Evolutionary conservation across 139 green algal species (phyloP).

Genomic region (Haematococcus lacustris): DNA sequence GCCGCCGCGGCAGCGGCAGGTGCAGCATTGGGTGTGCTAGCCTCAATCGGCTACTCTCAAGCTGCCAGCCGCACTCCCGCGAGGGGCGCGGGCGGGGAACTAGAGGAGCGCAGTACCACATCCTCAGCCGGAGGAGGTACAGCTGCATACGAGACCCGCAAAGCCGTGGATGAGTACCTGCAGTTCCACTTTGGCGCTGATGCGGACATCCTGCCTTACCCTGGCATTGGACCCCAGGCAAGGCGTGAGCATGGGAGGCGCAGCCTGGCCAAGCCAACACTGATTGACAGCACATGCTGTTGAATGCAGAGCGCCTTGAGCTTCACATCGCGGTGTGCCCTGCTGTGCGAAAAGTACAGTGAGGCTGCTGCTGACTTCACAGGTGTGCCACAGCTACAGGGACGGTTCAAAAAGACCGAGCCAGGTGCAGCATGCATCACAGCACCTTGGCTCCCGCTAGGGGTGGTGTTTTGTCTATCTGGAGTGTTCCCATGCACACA

Average conservation of each 20-base stretch:
- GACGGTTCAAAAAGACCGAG: no score
- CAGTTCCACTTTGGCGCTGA: constrained; percentile 43
- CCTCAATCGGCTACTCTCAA: no score
- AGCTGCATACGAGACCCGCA: constrained; percentile 42
- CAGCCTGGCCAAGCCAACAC: not conserved
- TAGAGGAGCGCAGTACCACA: constrained; percentile 24
- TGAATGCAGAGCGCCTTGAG: constrained; percentile 27
- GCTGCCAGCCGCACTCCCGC: no score
- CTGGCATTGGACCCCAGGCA: constrained; percentile 19
- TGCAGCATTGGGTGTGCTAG: no score
- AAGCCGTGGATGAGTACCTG: constrained; percentile 49
- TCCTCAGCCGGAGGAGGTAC: constrained; percentile 28
- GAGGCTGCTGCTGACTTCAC: constrained; percentile 27
- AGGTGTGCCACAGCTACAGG: no score
- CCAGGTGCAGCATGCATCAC: no score
- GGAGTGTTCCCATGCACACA: no score
- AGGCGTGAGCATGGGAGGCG: not conserved
- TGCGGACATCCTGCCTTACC: constrained; percentile 41
- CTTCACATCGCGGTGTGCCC: constrained; percentile 31
- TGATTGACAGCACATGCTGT: no score
- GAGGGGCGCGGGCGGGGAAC: no score
- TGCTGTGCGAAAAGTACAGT: constrained; percentile 34
- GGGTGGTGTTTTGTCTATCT: no score
- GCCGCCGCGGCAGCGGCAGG: no score
- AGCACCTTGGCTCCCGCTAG: no score